A percentile compares a stretch with the other conserved stretches of the same genome.
Evolutionary conservation across 2,329 filamentous ascomycete genomes (phyloP).

Genomic region (Aspergillus sp.): DNA sequence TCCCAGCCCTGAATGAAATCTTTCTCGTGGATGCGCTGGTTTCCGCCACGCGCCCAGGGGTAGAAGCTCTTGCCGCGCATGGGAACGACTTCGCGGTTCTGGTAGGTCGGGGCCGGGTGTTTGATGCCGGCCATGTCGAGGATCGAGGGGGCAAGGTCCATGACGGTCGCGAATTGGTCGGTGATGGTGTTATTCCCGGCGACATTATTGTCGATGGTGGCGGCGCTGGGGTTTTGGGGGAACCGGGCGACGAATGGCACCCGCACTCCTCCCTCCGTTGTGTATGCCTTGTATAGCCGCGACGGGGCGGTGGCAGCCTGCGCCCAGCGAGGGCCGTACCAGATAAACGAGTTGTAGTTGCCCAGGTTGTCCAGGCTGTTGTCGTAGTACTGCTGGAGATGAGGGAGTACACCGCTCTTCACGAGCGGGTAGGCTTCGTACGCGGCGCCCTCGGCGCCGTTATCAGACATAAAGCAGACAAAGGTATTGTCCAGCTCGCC

Average conservation of each 20-base stretch:
- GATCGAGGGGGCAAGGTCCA: constrained; percentile 45
- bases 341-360: constrained; percentile 50
- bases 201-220: neutral
- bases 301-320: constrained; percentile 47
- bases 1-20: constrained; percentile 52
- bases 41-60: constrained; percentile 29
- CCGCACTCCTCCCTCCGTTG: constrained; percentile 45
- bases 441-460: constrained; percentile 52
- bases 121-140: constrained; percentile 34
- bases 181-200: constrained; percentile 35
- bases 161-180: constrained; percentile 46
- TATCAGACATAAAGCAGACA: constrained; percentile 56
- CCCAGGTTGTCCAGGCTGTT: constrained; percentile 53
- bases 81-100: constrained; percentile 43
- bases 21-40: constrained; percentile 40
- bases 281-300: constrained; percentile 43
- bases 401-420: constrained; percentile 45
- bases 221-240: constrained; percentile 18
- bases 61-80: constrained; percentile 46
- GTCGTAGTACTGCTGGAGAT: constrained; percentile 51
- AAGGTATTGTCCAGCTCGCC: constrained; percentile 58
- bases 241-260: constrained; percentile 46
- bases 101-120: constrained; percentile 48
- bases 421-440: constrained; percentile 54
- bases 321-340: constrained; percentile 53